phyloP scores from a whole-genome alignment of 2,329 filamentous ascomycete genomes.

The Verticillium nubilum region DNA sequence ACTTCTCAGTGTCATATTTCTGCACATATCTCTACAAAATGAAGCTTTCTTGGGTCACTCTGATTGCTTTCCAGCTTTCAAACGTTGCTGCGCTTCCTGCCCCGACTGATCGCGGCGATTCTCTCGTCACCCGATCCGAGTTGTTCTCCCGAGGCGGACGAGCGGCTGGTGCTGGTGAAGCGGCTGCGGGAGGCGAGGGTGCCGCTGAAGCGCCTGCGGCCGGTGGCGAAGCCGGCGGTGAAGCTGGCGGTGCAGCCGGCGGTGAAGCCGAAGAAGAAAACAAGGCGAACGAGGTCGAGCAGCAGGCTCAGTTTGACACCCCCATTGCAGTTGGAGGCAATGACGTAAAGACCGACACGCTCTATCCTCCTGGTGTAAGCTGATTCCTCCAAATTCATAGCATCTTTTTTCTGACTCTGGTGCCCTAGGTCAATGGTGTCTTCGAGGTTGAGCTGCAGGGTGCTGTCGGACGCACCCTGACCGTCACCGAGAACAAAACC shows the following conservation, averaged over 20 bases:
- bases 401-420: not conserved
- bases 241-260: not conserved
- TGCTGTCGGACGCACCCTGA: conserved; percentile 22
- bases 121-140: not conserved
- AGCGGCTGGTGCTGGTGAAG: not conserved
- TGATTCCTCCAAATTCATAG: not conserved
- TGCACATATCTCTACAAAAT: not conserved
- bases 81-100: not conserved
- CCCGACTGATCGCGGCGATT: not conserved
- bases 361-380: conserved; percentile 27
- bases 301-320: conserved; percentile 21
- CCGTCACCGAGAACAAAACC: conserved; percentile 29
- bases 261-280: conserved; percentile 11
- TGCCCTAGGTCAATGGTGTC: conserved; percentile 19
- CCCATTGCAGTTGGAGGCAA: conserved; percentile 23
- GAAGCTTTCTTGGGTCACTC: not conserved
- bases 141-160: not conserved
- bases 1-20: not conserved
- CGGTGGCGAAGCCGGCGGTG: conserved; percentile 3
- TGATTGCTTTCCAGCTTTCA: not conserved
- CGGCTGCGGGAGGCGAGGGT: conserved; percentile 1
- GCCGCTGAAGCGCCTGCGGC: not conserved
- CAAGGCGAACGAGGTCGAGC: conserved; percentile 22
- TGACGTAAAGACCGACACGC: conserved; percentile 24
- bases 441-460: conserved; percentile 35